Conservation (phyloP, 179 eudicot genomes). For the Dionaea muscipula region DNA sequence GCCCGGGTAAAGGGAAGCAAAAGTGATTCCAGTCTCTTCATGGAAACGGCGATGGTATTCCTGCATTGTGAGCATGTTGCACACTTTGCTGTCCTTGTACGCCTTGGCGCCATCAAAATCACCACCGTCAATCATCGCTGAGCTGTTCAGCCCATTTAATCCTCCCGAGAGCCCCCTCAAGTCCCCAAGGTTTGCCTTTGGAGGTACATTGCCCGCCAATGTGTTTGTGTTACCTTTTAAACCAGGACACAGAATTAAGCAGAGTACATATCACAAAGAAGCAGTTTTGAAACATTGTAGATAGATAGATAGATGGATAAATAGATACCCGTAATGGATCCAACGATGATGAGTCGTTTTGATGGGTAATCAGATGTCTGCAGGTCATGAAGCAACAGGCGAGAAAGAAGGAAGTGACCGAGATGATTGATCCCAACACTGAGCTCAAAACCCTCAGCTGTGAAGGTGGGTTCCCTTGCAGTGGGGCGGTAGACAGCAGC, state of each 20-base stretch:
- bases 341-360: conserved; percentile 47
- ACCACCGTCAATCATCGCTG: conserved; percentile 76
- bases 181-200: conserved; percentile 70
- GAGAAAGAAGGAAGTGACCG: conserved; percentile 48
- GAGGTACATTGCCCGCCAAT: conserved; percentile 78
- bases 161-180: conserved; percentile 74
- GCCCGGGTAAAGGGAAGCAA: conserved; percentile 72
- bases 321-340: conserved; percentile 73
- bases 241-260: not conserved
- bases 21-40: conserved; percentile 58
- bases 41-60: conserved; percentile 59
- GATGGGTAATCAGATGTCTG: conserved; percentile 49
- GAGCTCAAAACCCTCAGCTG: conserved; percentile 62
- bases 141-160: conserved; percentile 51
- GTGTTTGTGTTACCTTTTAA: conserved; percentile 82
- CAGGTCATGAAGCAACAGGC: conserved; percentile 43
- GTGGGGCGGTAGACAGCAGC: conserved; percentile 66
- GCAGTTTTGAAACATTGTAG: too few species aligned
- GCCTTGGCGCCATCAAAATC: conserved; percentile 87
- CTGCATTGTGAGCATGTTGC: conserved; percentile 86
- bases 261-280: too few species aligned
- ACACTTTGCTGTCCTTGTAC: conserved; percentile 79
- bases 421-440: conserved; percentile 64
- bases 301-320: too few species aligned
- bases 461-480: conserved; percentile 39